Evolutionary conservation across 495 filamentous ascomycete species (phyloP), one percentile per base, ranked within the genome.

Genomic region (Neurospora tetrasperma): DNA sequence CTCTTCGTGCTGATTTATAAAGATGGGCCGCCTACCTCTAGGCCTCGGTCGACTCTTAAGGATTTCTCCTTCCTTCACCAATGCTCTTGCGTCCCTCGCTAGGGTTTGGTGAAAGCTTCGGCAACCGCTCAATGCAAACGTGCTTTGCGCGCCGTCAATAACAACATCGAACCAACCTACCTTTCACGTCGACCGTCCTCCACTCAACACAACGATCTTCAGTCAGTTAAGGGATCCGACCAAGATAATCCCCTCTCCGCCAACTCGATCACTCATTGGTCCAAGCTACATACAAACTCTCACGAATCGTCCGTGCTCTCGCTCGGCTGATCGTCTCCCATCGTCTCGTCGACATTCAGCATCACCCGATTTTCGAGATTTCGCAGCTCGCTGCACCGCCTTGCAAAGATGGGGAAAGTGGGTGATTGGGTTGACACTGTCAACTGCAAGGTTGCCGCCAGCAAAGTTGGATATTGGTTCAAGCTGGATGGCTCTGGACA

Each of bases 401-500:
- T 46, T 39, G 42, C 27, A 23, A 23, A 46, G 59, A 43, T 35
- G 43, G 70, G 59, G 73, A 78, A 80, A 41, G 84, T 84, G 78
- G 80, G 74, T 66, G 54, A 18, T 42, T 89, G 85, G 85, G 78
- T 87, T 72, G 82, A 88, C 31, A 79, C 82, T 41, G 80, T 83
- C 77, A 91, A 92, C 76, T 69, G 79, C 54, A 82, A 79, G 77
- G 82, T 91, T 74, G 89, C 88, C 72, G 75, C 79, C 70, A 88
- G 87, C 76, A 82, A 85, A 43, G 85, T 94, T 72, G 92, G 92
- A 69, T 84, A 85, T 70, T 93, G 89, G 84, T 94, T 94, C 82
- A 86, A 86, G 62, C 85, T 94, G 20, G 91, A 94, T 74, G 89
- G 89, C 76, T 92, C 86, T 41, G 91, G 92, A 73, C 90, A 93